A percentile compares a stretch with the other conserved stretches of the same genome.
These are phyloP conservation scores for Pseudocercospora ulei DNA, from an alignment of 2,329 filamentous ascomycete genomes.

Conservation along the genomic window DNA sequence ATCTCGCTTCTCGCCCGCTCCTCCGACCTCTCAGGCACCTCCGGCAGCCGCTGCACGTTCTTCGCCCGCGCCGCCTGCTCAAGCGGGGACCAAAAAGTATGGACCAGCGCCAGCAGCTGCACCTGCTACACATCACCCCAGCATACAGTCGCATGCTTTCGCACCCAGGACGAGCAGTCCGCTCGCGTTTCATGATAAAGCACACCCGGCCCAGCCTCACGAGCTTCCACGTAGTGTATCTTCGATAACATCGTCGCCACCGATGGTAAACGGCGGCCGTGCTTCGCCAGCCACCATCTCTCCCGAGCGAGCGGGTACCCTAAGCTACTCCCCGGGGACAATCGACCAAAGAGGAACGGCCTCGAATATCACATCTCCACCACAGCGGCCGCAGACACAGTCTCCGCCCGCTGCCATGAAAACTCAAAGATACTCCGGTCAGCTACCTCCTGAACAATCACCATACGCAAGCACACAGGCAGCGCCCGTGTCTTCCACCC, in stretches of 20 bases:
- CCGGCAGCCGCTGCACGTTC: conserved; percentile 42
- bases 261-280: conserved; percentile 28
- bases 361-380: conserved; percentile 32
- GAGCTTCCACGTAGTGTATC: conserved; percentile 15
- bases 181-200: conserved; percentile 45
- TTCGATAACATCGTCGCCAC: conserved; percentile 34
- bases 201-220: conserved; percentile 27
- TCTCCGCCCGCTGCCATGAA: conserved; percentile 50
- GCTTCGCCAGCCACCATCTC: conserved; percentile 19
- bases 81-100: conserved; percentile 35
- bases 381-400: conserved; percentile 42
- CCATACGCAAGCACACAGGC: conserved; percentile 7
- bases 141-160: conserved; percentile 42
- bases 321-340: conserved; percentile 21
- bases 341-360: conserved; percentile 34
- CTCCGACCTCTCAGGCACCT: conserved; percentile 35
- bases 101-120: conserved; percentile 32
- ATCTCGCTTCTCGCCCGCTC: conserved; percentile 24
- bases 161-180: conserved; percentile 57
- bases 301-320: conserved; percentile 19
- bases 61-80: conserved; percentile 47
- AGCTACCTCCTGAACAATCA: conserved; percentile 17
- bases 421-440: conserved; percentile 38
- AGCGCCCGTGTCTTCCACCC: conserved; percentile 22
- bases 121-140: conserved; percentile 24